A percentile compares a stretch with the other conserved stretches of the same genome.
Conservation (phyloP, 352 stramenopile genomes). For the Plasmopara halstedii region DNA sequence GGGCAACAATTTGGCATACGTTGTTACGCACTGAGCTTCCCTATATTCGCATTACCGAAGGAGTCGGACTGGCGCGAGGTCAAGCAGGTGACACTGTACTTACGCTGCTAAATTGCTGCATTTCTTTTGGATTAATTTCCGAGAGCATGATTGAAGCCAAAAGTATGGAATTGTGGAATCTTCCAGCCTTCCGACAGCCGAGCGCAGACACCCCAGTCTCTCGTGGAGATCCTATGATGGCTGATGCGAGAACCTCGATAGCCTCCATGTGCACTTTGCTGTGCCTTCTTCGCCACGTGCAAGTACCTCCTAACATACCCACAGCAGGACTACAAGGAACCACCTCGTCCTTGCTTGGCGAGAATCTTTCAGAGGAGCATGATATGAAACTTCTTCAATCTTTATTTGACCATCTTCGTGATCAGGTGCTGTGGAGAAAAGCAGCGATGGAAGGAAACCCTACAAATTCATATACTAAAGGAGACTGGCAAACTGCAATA, state of each 20-base stretch:
- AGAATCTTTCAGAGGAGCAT: constrained; percentile 9
- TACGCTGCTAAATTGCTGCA: constrained; percentile 35
- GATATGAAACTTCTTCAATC: constrained; percentile 23
- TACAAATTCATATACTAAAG: constrained; percentile 20
- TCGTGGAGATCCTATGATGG: constrained; percentile 21
- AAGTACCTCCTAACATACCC: constrained; percentile 9
- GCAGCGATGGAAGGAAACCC: constrained; percentile 1
- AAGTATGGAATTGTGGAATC: constrained; percentile 30
- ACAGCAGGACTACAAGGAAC: constrained; percentile 1
- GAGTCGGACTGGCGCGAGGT: constrained; percentile 30
- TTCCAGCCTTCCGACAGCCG: constrained; percentile 36
- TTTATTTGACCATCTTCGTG: constrained; percentile 31
- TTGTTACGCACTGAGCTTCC: constrained; percentile 49
- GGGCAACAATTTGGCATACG: constrained; percentile 35
- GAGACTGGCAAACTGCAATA: constrained; percentile 26
- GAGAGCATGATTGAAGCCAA: constrained; percentile 21
- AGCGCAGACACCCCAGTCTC: constrained; percentile 10
- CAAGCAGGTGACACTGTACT: constrained; percentile 45
- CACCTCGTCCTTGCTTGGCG: neutral
- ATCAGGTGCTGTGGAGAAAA: constrained; percentile 21
- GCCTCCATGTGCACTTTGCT: constrained; percentile 24
- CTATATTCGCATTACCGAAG: constrained; percentile 39
- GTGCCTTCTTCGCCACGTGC: constrained; percentile 23
- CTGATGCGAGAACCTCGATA: constrained; percentile 27
- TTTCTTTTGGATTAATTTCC: constrained; percentile 39